Evolutionary conservation across 1,284 basidiomycete species (phyloP).

Genomic region (Coniferiporia sulphurascens): DNA sequence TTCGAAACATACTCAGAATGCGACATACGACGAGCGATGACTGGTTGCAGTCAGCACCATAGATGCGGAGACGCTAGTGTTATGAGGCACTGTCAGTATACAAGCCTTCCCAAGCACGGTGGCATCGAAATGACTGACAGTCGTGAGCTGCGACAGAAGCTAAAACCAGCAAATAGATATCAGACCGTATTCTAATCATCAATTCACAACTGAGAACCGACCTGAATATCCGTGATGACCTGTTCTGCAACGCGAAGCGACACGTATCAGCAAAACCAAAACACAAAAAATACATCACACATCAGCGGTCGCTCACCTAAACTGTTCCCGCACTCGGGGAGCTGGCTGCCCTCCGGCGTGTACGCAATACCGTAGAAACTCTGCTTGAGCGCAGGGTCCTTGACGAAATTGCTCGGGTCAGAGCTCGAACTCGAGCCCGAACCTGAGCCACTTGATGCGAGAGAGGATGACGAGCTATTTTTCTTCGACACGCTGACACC

Average conservation of each 20-base stretch:
- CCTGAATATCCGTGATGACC: conserved; percentile 19
- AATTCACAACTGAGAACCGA: background rate
- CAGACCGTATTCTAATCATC: background rate
- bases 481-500: conserved; percentile 51
- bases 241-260: conserved; percentile 4
- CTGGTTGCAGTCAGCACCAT: conserved; percentile 57
- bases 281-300: background rate
- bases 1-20: conserved; percentile 15
- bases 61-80: conserved; percentile 45
- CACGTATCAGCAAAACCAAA: background rate
- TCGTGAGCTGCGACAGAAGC: conserved; percentile 56
- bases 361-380: conserved; percentile 74
- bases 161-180: conserved; percentile 21
- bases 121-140: conserved; percentile 21
- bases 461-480: conserved; percentile 18
- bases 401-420: conserved; percentile 62
- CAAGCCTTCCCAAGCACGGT: background rate
- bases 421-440: conserved; percentile 21
- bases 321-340: conserved; percentile 45
- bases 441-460: conserved; percentile 18
- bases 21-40: conserved; percentile 43
- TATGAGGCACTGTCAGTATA: background rate
- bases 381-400: conserved; percentile 55
- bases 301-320: conserved; percentile 32
- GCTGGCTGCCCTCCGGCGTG: conserved; percentile 53